phyloP scores from a whole-genome alignment of 441 rosid species.

The Croton laevigatus region DNA sequence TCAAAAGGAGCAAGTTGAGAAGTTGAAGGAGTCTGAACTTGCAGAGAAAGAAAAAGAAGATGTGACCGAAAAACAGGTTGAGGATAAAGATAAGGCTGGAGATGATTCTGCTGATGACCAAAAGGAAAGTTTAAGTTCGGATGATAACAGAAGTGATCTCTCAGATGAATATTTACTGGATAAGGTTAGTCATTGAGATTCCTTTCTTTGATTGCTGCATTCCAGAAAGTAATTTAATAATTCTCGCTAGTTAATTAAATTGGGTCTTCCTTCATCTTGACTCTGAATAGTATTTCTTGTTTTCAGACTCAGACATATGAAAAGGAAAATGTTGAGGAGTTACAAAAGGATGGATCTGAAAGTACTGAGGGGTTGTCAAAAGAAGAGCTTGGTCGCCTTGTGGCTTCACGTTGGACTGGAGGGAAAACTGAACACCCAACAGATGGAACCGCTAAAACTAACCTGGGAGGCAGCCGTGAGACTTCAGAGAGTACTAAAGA shows the following conservation, averaged over 20 bases:
- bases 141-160: not conserved
- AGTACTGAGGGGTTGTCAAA: constrained; percentile 68
- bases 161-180: constrained; percentile 5
- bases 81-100: constrained; percentile 37
- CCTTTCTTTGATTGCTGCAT: not conserved
- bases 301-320: constrained; percentile 17
- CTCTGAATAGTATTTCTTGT: not conserved
- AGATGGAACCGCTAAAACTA: constrained; percentile 5
- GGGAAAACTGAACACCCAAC: constrained; percentile 11
- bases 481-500: constrained; percentile 4
- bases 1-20: constrained; percentile 80
- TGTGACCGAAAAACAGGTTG: constrained; percentile 59
- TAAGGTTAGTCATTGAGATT: not conserved
- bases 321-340: constrained; percentile 1
- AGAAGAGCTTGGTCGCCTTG: constrained; percentile 92
- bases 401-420: constrained; percentile 88
- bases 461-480: constrained; percentile 1
- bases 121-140: constrained; percentile 1
- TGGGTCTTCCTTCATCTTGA: not conserved
- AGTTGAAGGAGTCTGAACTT: constrained; percentile 75
- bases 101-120: constrained; percentile 23
- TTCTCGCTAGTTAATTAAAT: too few relatives aligned
- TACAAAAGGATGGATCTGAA: constrained; percentile 39
- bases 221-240: not conserved
- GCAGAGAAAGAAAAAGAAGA: constrained; percentile 77